Evolutionary conservation across 2,329 filamentous ascomycete genomes (phyloP).

Genomic region (Scedosporium dehoogii): DNA sequence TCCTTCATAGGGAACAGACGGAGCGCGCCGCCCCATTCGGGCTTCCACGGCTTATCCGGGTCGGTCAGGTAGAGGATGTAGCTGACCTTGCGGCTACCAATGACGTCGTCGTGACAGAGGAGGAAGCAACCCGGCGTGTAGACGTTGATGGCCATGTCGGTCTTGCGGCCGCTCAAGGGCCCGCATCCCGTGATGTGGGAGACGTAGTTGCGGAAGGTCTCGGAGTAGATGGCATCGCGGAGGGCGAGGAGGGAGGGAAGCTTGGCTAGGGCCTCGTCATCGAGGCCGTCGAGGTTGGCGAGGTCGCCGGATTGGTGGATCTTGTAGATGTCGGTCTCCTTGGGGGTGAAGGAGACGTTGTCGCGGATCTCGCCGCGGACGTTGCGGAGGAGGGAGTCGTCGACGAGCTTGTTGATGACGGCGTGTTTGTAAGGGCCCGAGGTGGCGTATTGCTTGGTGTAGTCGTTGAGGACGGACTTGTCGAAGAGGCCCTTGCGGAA

Average conservation of each 20-base stretch:
- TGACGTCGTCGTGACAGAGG: conserved; percentile 96
- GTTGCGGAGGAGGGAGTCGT: conserved; percentile 70
- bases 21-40: conserved; percentile 86
- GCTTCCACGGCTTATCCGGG: conserved; percentile 81
- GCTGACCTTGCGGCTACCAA: conserved; percentile 89
- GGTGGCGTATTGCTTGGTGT: conserved; percentile 51
- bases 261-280: conserved; percentile 73
- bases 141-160: conserved; percentile 98
- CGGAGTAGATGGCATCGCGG: conserved; percentile 91
- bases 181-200: conserved; percentile 79
- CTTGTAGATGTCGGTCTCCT: conserved; percentile 99
- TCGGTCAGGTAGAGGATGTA: conserved; percentile 96
- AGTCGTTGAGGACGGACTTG: conserved; percentile 42
- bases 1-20: conserved; percentile 69
- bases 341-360: conserved; percentile 91
- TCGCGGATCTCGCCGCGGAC: conserved; percentile 83
- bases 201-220: conserved; percentile 80
- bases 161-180: conserved; percentile 82
- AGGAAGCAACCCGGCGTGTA: conserved; percentile 95
- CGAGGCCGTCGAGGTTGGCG: conserved; percentile 89
- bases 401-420: conserved; percentile 73
- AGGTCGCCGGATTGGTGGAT: conserved; percentile 98
- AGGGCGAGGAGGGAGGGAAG: conserved; percentile 82
- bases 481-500: conserved; percentile 61
- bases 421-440: conserved; percentile 80